A percentile compares a stretch with the other conserved stretches of the same genome.
These are phyloP conservation scores for Lojkania enalia DNA, from an alignment of 2,329 filamentous ascomycete genomes.

Conservation along the genomic window DNA sequence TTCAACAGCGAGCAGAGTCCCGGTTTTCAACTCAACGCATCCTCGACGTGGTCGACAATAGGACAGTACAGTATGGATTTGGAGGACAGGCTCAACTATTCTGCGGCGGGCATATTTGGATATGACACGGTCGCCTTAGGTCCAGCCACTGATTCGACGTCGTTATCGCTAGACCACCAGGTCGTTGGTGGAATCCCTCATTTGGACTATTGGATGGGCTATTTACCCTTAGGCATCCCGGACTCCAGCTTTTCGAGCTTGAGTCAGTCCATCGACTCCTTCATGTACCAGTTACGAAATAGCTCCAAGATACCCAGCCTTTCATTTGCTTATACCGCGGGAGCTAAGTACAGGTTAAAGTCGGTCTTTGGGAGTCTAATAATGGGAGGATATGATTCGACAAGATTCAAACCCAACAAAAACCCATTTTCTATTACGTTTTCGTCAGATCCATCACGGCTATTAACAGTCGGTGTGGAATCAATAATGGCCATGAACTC, in stretches of 20 bases:
- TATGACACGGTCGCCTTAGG: conserved; percentile 37
- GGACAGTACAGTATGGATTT: conserved; percentile 37
- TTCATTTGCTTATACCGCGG: conserved; percentile 42
- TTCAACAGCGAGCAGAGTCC: conserved; percentile 34
- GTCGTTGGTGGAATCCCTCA: conserved; percentile 36
- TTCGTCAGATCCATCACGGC: conserved; percentile 32
- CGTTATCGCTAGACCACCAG: conserved; percentile 29
- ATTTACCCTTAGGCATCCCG: conserved; percentile 34
- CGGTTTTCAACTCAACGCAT: conserved; percentile 36
- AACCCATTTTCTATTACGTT: conserved; percentile 40
- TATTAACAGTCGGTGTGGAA: conserved; percentile 39
- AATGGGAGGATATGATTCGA: conserved; percentile 48
- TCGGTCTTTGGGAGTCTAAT: conserved; percentile 42
- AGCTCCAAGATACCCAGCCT: conserved; percentile 37
- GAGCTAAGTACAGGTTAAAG: conserved; percentile 39
- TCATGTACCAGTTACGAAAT: conserved; percentile 35
- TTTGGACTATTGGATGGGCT: conserved; percentile 34
- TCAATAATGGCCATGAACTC: conserved; percentile 38
- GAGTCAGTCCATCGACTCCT: conserved; percentile 28
- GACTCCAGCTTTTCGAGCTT: conserved; percentile 35
- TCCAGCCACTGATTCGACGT: conserved; percentile 19
- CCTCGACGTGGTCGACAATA: conserved; percentile 38
- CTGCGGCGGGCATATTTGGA: conserved; percentile 34
- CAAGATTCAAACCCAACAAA: conserved; percentile 36
- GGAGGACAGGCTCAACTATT: conserved; percentile 34